These are phyloP conservation scores for Jatropha curcas DNA, from an alignment of 345 rosid genomes.

Conservation along the genomic window DNA sequence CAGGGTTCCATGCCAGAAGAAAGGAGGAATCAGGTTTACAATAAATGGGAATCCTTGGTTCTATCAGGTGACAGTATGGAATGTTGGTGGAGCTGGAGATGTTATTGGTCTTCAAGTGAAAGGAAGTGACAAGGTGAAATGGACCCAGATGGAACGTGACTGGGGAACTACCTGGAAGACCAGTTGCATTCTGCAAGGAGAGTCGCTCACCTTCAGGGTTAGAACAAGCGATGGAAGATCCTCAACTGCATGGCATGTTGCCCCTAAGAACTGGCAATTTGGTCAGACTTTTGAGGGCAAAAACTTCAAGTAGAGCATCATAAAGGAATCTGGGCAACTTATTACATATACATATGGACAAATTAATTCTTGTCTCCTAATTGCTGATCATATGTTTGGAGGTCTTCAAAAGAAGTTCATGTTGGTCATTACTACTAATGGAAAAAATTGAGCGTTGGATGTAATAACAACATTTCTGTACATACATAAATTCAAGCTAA, in stretches of 20 bases:
- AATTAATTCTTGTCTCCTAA: too few relatives aligned
- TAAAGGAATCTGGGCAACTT: background rate
- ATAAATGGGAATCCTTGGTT: constrained; percentile 66
- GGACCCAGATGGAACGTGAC: constrained; percentile 43
- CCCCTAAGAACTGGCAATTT: constrained; percentile 48
- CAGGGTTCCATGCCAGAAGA: constrained; percentile 72
- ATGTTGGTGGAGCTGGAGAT: constrained; percentile 78
- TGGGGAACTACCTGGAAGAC: constrained; percentile 63
- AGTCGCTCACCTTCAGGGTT: constrained; percentile 49
- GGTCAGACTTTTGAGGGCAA: constrained; percentile 47
- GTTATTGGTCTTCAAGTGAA: constrained; percentile 56
- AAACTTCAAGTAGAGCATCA: constrained; percentile 40
- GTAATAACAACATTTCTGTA: background rate
- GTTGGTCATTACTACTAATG: background rate
- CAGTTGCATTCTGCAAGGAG: constrained; percentile 33
- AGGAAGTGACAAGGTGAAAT: constrained; percentile 36
- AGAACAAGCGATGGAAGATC: constrained; percentile 39
- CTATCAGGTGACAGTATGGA: constrained; percentile 53
- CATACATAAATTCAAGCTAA: too few relatives aligned
- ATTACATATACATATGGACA: too few relatives aligned
- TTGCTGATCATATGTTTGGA: too few relatives aligned
- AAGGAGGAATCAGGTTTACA: constrained; percentile 71
- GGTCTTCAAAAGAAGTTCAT: background rate
- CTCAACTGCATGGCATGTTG: constrained; percentile 43
- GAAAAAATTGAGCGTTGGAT: background rate